phyloP scores from a whole-genome alignment of 768 basidiomycete species.

The Lactifluus pinguis region DNA sequence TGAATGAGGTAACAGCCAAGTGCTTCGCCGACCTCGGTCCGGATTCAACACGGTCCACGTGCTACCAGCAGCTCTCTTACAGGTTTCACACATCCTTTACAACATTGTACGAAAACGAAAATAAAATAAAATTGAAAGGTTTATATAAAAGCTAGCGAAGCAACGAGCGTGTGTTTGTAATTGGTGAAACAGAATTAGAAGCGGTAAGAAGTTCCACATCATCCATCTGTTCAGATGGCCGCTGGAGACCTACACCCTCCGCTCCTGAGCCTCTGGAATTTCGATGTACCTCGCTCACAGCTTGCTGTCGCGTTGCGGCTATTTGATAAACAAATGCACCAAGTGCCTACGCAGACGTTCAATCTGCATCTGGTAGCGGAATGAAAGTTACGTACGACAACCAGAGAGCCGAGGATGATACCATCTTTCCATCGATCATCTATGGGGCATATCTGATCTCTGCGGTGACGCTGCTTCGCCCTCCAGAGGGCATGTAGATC shows the following conservation, averaged over 20 bases:
- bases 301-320: neutral
- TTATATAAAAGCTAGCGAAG: neutral
- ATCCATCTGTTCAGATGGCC: neutral
- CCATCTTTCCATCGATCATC: slow-evolving; percentile 66
- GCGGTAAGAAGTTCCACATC: slow-evolving; percentile 4
- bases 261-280: neutral
- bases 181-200: neutral
- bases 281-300: neutral
- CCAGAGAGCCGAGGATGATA: slow-evolving; percentile 44
- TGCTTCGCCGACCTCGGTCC: no score
- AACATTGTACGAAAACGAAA: no score
- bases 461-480: slow-evolving; percentile 26
- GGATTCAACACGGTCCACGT: no score
- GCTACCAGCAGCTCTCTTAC: no score
- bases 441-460: slow-evolving; percentile 39
- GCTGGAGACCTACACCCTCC: neutral
- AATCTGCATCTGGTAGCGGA: neutral
- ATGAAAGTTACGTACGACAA: slow-evolving; percentile 34
- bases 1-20: neutral
- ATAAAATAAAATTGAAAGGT: no score
- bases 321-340: slow-evolving; percentile 10
- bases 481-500: slow-evolving; percentile 33
- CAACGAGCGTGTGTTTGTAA: neutral
- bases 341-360: neutral
- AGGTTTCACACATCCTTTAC: no score